A percentile compares a stretch with the other conserved stretches of the same genome.
Conservation (phyloP, 768 basidiomycete species). For the Boletus edulis region DNA sequence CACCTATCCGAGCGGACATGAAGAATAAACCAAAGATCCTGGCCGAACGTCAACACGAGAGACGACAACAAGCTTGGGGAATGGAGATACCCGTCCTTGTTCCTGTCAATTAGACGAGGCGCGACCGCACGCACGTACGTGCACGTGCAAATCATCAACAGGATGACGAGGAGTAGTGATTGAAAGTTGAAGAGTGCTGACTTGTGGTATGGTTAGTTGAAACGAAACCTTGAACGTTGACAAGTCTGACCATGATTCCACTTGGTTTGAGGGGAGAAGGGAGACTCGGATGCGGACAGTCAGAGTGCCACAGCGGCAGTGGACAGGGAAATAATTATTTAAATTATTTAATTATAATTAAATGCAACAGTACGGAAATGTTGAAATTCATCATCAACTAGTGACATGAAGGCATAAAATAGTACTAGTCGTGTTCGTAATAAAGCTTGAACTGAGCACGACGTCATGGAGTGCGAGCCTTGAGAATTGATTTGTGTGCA, state of each 20-base stretch:
- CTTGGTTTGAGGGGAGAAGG: neutral
- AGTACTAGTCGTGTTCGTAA: too few relatives aligned
- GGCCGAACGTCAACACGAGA: neutral
- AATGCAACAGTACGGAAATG: too few relatives aligned
- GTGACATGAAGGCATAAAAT: too few relatives aligned
- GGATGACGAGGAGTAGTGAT: slow-evolving; percentile 88
- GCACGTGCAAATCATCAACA: slow-evolving; percentile 94
- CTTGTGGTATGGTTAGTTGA: slow-evolving; percentile 34
- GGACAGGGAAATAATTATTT: too few relatives aligned
- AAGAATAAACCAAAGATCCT: slow-evolving; percentile 93
- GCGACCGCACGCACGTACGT: slow-evolving; percentile 91
- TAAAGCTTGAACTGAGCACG: too few relatives aligned
- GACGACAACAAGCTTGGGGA: neutral
- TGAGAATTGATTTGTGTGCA: too few relatives aligned
- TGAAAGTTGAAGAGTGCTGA: slow-evolving; percentile 99
- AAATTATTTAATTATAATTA: too few relatives aligned
- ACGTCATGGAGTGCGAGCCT: too few relatives aligned
- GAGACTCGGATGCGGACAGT: too few relatives aligned
- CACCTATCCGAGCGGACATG: slow-evolving; percentile 95
- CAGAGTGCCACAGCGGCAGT: too few relatives aligned
- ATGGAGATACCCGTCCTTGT: slow-evolving; percentile 80
- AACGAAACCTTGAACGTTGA: neutral
- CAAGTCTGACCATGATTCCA: slow-evolving; percentile 17
- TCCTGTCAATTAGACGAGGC: slow-evolving; percentile 87
- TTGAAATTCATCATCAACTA: too few relatives aligned